Evolutionary conservation across 2,329 filamentous ascomycete genomes (phyloP).

Genomic region (Parafenestella ontariensis): DNA sequence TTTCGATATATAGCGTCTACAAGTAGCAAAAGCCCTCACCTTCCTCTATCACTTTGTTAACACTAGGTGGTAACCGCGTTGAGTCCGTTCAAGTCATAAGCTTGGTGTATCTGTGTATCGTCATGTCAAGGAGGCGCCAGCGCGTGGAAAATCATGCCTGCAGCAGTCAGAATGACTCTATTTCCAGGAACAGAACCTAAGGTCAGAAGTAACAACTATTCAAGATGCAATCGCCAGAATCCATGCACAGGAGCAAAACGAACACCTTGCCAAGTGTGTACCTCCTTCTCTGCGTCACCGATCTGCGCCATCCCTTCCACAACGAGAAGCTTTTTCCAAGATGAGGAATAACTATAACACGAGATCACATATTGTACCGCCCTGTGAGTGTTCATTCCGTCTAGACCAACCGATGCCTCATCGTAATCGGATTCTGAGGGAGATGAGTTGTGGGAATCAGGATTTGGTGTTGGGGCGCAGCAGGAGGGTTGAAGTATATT

Average conservation of each 20-base stretch:
- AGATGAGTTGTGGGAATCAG: not conserved
- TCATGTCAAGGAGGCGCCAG: not conserved
- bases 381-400: not conserved
- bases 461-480: not conserved
- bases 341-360: too few species aligned
- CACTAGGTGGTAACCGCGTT: not conserved
- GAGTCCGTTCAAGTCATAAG: too few species aligned
- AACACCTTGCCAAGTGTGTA: not conserved
- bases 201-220: not conserved
- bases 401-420: not conserved
- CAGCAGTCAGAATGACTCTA: not conserved
- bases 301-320: not conserved
- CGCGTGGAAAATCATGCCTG: not conserved
- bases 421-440: not conserved
- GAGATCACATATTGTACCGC: too few species aligned
- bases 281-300: not conserved
- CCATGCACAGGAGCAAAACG: too few species aligned
- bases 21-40: not conserved
- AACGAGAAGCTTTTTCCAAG: slow-evolving; percentile 2
- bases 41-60: not conserved
- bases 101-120: not conserved
- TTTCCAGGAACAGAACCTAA: not conserved
- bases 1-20: not conserved
- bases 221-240: too few species aligned
- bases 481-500: not conserved